Evolutionary conservation across 192 early-diverging fungal species (phyloP), one percentile per base, ranked within the genome.

Genomic region (Nowakowskiella sp.): DNA sequence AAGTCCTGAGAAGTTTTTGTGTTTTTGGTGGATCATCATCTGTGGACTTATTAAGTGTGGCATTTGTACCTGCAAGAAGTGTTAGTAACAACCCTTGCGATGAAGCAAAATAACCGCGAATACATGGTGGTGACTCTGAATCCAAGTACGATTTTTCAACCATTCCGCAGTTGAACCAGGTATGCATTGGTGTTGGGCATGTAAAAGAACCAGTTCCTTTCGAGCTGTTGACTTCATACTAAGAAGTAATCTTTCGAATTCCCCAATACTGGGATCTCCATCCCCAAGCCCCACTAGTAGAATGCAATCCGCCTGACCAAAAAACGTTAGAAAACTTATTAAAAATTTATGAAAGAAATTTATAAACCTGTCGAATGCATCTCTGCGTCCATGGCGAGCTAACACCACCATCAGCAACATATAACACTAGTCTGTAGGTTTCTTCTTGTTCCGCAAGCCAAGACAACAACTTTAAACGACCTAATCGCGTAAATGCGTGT

Each of bases 391-490:
- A 99, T 10, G 83, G 87, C 5, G 91, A 85, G 43, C 71, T 81
- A 31, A 86, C 70, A 0, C 90, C 90, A 24, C 92, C 87, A 64
- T 99, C 96, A 0, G 96, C 96, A 34, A 99, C 84, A 60, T 96
- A 97, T 27, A 99, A 69, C 7, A 97, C 86, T 46, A 97, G 76
- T 1, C 91, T 71, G 36, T 82, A 76, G 25, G 72, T 75, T 60
- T 92, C 91, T 66, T 99, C 96, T 61, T 90, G 85, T 53, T 97
- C 96, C 3, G 87, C 86, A 31, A 99, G 66, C 94, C 94, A 99
- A 51, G 74, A 81, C 27, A 81, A 82, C 36, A 96, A 67, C 65
- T 96, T 94, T n/a, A 97, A 81, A 27, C 89, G 82, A 7, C 94
- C 96, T 25, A 99, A 78, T 39, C 86, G 71, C 31, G 77, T 83